Conservation (phyloP, 2,329 filamentous ascomycete genomes). For the Penicillium sp. region DNA sequence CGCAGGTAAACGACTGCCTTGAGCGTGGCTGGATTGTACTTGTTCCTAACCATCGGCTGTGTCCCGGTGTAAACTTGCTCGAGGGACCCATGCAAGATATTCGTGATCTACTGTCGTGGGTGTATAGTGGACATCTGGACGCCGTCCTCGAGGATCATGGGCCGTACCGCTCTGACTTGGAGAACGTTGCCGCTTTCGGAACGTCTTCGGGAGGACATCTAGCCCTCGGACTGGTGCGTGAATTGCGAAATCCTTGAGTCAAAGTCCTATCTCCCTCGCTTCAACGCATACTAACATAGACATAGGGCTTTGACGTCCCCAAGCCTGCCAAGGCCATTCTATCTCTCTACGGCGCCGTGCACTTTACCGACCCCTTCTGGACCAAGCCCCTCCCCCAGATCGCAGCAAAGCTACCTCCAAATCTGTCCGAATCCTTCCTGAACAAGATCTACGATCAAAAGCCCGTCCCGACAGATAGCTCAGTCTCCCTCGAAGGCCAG, state of each 20-base stretch:
- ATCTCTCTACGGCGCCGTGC: conserved; percentile 46
- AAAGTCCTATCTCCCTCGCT: background rate
- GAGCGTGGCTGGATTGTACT: conserved; percentile 43
- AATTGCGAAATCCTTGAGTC: background rate
- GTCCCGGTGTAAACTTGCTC: conserved; percentile 49
- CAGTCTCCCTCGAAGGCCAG: conserved; percentile 48
- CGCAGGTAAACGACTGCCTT: conserved; percentile 43
- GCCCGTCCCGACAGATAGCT: conserved; percentile 41
- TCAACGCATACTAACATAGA: background rate
- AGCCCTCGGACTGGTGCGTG: conserved; percentile 45
- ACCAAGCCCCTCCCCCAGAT: conserved; percentile 34
- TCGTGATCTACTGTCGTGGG: conserved; percentile 48
- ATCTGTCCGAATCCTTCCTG: conserved; percentile 34
- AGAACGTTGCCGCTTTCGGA: conserved; percentile 48
- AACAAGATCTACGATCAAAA: conserved; percentile 38
- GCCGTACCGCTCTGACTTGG: conserved; percentile 24
- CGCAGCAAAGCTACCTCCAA: conserved; percentile 27
- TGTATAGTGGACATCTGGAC: conserved; percentile 36
- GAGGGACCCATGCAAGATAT: conserved; percentile 52
- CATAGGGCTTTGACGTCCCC: conserved; percentile 41
- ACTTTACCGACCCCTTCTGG: conserved; percentile 45
- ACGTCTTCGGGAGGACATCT: conserved; percentile 53
- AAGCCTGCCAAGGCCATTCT: conserved; percentile 42
- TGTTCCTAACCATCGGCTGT: conserved; percentile 39
- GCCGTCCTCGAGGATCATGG: conserved; percentile 23